phyloP scores from a whole-genome alignment of 192 early-diverging fungal genomes.

The Mycoemilia scoparia region DNA sequence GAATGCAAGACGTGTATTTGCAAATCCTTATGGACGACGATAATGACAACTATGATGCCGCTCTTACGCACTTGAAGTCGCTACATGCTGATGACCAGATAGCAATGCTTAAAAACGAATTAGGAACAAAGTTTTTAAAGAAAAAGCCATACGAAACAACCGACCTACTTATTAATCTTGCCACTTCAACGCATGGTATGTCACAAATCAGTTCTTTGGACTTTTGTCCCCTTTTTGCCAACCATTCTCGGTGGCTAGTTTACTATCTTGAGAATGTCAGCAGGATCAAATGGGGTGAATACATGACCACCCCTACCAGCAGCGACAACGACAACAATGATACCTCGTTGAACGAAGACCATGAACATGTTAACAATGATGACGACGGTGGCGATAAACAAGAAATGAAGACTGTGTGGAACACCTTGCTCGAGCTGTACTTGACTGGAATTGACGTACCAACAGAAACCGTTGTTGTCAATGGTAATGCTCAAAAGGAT shows the following conservation, averaged over 20 bases:
- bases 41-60: constrained; percentile 54
- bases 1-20: constrained; percentile 68
- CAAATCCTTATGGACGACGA: constrained; percentile 83
- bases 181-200: constrained; percentile 8
- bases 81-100: neutral
- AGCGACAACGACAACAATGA: constrained; percentile 2
- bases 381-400: constrained; percentile 14
- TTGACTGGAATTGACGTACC: constrained; percentile 36
- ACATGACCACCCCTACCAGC: constrained; percentile 4
- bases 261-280: constrained; percentile 74
- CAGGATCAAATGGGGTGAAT: constrained; percentile 48
- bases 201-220: constrained; percentile 35
- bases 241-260: constrained; percentile 57
- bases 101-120: constrained; percentile 33
- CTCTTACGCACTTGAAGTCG: too few species aligned
- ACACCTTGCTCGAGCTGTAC: constrained; percentile 83
- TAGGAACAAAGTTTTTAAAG: constrained; percentile 33
- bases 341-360: constrained; percentile 10
- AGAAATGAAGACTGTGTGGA: constrained; percentile 67
- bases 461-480: constrained; percentile 6
- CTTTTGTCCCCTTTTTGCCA: constrained; percentile 84
- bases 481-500: too few species aligned
- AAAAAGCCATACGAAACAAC: constrained; percentile 35
- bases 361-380: constrained; percentile 10
- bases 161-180: constrained; percentile 33